Conservation (phyloP, 257 asterid genomes). For the Capsicum baccatum region DNA sequence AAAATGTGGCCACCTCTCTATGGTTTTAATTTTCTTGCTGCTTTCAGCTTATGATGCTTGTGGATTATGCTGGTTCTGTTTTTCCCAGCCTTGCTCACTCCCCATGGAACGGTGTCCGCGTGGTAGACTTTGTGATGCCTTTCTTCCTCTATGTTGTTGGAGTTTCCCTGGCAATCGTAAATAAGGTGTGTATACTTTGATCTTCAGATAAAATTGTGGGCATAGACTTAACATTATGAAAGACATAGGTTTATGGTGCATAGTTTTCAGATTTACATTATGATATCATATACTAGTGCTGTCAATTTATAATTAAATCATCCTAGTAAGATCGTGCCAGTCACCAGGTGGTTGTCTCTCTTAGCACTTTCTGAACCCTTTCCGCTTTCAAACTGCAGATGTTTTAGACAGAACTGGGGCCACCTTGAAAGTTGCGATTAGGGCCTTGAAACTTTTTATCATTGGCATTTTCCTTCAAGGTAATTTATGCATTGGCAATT, state of each 20-base stretch:
- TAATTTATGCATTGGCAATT: constrained; percentile 32
- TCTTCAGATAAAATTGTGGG: neutral
- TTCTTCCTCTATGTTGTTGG: constrained; percentile 87
- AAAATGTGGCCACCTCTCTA: neutral
- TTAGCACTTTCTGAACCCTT: neutral
- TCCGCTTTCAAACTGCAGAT: constrained; percentile 49
- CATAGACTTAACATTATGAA: neutral
- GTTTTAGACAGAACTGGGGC: constrained; percentile 56
- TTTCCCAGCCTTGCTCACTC: constrained; percentile 73
- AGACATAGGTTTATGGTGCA: neutral
- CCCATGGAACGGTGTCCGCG: constrained; percentile 85
- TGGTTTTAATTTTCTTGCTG: constrained; percentile 27
- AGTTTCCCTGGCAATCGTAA: constrained; percentile 61
- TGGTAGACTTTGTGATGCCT: constrained; percentile 92
- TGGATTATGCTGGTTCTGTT: constrained; percentile 78
- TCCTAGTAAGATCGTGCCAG: neutral
- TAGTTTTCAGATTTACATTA: neutral
- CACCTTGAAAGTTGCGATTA: constrained; percentile 60
- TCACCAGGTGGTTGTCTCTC: neutral
- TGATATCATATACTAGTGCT: constrained; percentile 4
- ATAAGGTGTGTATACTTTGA: constrained; percentile 53
- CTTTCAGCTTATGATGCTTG: constrained; percentile 86
- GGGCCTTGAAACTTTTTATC: constrained; percentile 68
- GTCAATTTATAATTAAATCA: constrained; percentile 3
- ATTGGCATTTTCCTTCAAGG: constrained; percentile 90